Evolutionary conservation across 2,329 filamentous ascomycete species (phyloP).

Genomic region (Aureobasidium mangrovei): DNA sequence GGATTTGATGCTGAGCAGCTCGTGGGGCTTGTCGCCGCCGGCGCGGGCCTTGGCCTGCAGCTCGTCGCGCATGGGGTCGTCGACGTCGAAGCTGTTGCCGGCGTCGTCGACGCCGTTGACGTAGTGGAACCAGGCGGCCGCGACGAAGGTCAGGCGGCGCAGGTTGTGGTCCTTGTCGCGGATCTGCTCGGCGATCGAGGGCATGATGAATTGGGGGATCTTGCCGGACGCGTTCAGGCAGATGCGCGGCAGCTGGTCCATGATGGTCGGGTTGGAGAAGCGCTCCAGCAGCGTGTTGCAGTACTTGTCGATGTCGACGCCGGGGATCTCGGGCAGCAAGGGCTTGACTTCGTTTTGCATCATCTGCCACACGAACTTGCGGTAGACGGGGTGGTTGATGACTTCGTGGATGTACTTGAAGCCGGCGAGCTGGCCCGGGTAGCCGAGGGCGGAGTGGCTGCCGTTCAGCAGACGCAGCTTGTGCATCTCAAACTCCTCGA

Average conservation of each 20-base stretch:
- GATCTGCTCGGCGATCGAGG: conserved; percentile 40
- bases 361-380: conserved; percentile 45
- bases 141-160: conserved; percentile 40
- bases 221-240: conserved; percentile 46
- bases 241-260: conserved; percentile 46
- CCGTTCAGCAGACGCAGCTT: conserved; percentile 49
- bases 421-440: conserved; percentile 43
- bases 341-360: conserved; percentile 49
- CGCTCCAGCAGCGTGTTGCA: conserved; percentile 46
- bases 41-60: conserved; percentile 39
- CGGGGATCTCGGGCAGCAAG: conserved; percentile 41
- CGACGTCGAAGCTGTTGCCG: conserved; percentile 35
- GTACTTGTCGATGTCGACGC: conserved; percentile 45
- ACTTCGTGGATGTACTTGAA: conserved; percentile 49
- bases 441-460: conserved; percentile 45
- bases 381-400: conserved; percentile 41
- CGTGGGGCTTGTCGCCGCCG: conserved; percentile 35
- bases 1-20: conserved; percentile 38
- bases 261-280: conserved; percentile 49
- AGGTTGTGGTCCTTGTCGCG: conserved; percentile 35
- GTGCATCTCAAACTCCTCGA: conserved; percentile 49
- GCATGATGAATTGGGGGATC: conserved; percentile 46
- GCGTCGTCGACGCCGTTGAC: conserved; percentile 43
- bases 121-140: conserved; percentile 45
- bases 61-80: conserved; percentile 43